Evolutionary conservation across 331 rosid genomes (phyloP).

Genomic region (Spiraea crenata): DNA sequence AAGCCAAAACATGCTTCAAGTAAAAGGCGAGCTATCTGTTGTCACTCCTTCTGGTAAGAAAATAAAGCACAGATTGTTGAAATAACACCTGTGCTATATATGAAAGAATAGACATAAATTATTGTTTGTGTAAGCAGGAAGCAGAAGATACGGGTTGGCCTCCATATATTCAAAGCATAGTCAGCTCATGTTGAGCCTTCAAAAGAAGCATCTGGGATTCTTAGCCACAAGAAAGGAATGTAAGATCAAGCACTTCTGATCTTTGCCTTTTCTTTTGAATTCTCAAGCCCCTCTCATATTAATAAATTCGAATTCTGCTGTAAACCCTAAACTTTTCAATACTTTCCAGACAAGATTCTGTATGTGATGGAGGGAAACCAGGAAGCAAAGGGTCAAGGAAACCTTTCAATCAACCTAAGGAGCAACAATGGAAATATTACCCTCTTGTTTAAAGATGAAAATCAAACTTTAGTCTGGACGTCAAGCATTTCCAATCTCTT

Average conservation of each 20-base stretch:
- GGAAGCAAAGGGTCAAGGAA: constrained; percentile 17
- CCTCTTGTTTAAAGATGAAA: constrained; percentile 27
- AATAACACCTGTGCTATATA: background rate
- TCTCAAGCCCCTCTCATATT: background rate
- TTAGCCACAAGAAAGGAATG: constrained; percentile 23
- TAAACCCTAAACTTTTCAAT: background rate
- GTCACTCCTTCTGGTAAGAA: constrained; percentile 29
- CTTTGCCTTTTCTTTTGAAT: background rate
- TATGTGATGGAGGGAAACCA: constrained; percentile 18
- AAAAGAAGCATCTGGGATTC: constrained; percentile 27
- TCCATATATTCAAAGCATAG: constrained; percentile 23
- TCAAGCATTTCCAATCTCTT: constrained; percentile 25
- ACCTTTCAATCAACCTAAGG: constrained; percentile 18
- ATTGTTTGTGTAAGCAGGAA: constrained; percentile 17
- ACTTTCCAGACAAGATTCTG: constrained; percentile 24
- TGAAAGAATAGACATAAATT: background rate
- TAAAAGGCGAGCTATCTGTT: constrained; percentile 16
- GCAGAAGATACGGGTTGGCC: constrained; percentile 15
- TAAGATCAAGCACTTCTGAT: constrained; percentile 11
- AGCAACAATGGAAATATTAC: constrained; percentile 22
- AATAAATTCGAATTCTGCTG: background rate
- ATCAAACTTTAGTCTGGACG: constrained; percentile 18
- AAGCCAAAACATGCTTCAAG: constrained; percentile 10
- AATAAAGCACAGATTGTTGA: background rate
- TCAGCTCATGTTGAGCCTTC: constrained; percentile 24